Evolutionary conservation across 2,329 filamentous ascomycete genomes (phyloP), one percentile per base, ranked within the genome.

Genomic region (Colletotrichum godetiae): DNA sequence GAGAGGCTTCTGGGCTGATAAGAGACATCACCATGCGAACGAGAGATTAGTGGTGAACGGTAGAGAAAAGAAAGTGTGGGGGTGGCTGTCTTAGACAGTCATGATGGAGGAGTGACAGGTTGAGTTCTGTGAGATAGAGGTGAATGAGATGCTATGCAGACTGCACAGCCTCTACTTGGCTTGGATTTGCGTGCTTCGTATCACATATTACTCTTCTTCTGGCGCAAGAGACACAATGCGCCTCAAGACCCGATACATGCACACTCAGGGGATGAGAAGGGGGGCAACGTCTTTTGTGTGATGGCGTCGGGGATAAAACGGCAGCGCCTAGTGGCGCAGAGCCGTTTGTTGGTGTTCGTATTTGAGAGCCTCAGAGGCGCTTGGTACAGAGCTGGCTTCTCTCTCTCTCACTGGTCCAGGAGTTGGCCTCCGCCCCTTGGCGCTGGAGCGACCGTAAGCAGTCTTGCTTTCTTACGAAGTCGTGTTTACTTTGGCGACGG

Each of bases 31-130:
- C 29, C 24, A 31, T 27, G 53, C 13, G 35, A 56, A 49, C 29
- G 49, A 64, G 61, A 3, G 22, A 27, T 15, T 6, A 37, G 35
- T 13, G 35, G n/a, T 24, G 35, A 33, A 42, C 33, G 22, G 31
- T 15, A 52, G 31, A 29, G 49, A 64, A 62, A 64, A 64, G 61
- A 64, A 56, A 64, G 31, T 12, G 61, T 12, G 31, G 31, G 46
- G 49, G 46, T 37, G 61, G 33, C 61, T 56, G 31, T 55, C 49
- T 37, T 10, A 37, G 49, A 56, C 24, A 49, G 10, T 37, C 7
- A 35, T 29, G 42, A n/a, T 29, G 4, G 22, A 15, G 10, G 49
- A 37, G 27, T 49, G 61, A 55, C n/a, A 22, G 19, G 42, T 12
- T 31, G 60, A 49, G 42, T 49, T 49, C 42, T 49, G 19, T 22